A percentile compares a stretch with the other conserved stretches of the same genome.
Conservation (phyloP, 2,329 filamentous ascomycete species). For the Lithohypha guttulata region DNA sequence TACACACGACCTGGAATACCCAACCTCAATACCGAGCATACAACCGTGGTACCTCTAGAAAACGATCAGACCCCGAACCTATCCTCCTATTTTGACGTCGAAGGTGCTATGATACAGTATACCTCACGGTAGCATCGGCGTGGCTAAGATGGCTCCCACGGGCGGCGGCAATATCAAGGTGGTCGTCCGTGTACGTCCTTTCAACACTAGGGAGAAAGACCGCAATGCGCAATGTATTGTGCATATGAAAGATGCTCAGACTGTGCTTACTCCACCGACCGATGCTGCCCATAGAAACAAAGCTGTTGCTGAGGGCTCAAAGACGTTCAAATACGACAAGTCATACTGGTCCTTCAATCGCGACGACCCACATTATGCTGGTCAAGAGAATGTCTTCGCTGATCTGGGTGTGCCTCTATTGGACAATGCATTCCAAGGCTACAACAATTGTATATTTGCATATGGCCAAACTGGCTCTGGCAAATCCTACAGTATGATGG, state of each 20-base stretch:
- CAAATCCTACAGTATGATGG: slow-evolving; percentile 99
- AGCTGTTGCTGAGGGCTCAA: slow-evolving; percentile 55
- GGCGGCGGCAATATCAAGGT: slow-evolving; percentile 98
- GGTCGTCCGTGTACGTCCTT: slow-evolving; percentile 90
- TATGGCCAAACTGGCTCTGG: slow-evolving; percentile 97
- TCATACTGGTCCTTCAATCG: slow-evolving; percentile 98
- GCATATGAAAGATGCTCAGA: slow-evolving; percentile 90
- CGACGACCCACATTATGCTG: slow-evolving; percentile 69
- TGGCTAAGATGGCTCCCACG: slow-evolving; percentile 51
- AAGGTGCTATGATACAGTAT: not conserved
- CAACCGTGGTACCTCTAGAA: too few relatives aligned
- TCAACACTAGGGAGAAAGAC: slow-evolving; percentile 91
- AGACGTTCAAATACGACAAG: slow-evolving; percentile 89
- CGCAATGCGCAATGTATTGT: slow-evolving; percentile 92
- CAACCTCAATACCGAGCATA: too few relatives aligned
- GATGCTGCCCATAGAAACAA: slow-evolving; percentile 51
- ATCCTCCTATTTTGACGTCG: too few relatives aligned
- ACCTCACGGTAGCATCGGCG: slow-evolving; percentile 11
- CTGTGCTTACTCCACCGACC: slow-evolving; percentile 65
- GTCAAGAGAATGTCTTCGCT: slow-evolving; percentile 76
- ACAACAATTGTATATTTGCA: slow-evolving; percentile 99
- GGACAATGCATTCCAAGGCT: slow-evolving; percentile 96
- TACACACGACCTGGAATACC: too few relatives aligned
- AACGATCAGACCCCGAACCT: too few relatives aligned
- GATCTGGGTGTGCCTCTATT: slow-evolving; percentile 83